These are phyloP conservation scores for Lipomyces sp. DNA, from an alignment of 805 yeast species.

Conservation along the genomic window DNA sequence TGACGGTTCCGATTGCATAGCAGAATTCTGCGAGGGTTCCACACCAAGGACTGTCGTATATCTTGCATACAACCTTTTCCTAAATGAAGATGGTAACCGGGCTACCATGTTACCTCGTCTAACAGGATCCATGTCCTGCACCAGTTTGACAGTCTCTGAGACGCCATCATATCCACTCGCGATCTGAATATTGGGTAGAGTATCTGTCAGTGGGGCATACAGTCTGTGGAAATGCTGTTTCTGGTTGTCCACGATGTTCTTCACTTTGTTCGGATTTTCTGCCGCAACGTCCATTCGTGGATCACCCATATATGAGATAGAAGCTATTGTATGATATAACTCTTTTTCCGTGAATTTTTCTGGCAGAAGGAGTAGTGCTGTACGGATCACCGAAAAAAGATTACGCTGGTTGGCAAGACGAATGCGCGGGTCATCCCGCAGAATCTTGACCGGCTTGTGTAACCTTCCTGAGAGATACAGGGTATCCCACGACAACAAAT, in stretches of 20 bases:
- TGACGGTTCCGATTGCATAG: neutral
- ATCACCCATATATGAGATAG: constrained; percentile 87
- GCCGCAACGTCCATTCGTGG: constrained; percentile 78
- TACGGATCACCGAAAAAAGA: constrained; percentile 73
- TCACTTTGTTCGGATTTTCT: constrained; percentile 87
- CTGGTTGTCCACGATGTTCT: constrained; percentile 83
- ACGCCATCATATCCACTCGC: constrained; percentile 18
- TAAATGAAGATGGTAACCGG: constrained; percentile 57
- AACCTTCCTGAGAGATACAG: constrained; percentile 89
- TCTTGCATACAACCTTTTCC: constrained; percentile 48
- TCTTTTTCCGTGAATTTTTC: constrained; percentile 61
- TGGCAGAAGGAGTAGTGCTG: constrained; percentile 63
- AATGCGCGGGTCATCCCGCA: constrained; percentile 67
- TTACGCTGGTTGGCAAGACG: constrained; percentile 75
- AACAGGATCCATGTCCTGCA: constrained; percentile 46
- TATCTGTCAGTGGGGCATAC: constrained; percentile 67
- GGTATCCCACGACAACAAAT: constrained; percentile 81
- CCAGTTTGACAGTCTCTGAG: constrained; percentile 39
- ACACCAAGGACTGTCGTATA: constrained; percentile 25
- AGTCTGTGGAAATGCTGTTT: constrained; percentile 67
- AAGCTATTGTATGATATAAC: constrained; percentile 76
- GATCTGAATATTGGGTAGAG: constrained; percentile 47
- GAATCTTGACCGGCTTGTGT: constrained; percentile 87
- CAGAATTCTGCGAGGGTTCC: constrained; percentile 11
- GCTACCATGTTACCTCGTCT: constrained; percentile 52